These are phyloP conservation scores for Globisporangium echinulatum DNA, from an alignment of 352 stramenopile species.

Conservation along the genomic window DNA sequence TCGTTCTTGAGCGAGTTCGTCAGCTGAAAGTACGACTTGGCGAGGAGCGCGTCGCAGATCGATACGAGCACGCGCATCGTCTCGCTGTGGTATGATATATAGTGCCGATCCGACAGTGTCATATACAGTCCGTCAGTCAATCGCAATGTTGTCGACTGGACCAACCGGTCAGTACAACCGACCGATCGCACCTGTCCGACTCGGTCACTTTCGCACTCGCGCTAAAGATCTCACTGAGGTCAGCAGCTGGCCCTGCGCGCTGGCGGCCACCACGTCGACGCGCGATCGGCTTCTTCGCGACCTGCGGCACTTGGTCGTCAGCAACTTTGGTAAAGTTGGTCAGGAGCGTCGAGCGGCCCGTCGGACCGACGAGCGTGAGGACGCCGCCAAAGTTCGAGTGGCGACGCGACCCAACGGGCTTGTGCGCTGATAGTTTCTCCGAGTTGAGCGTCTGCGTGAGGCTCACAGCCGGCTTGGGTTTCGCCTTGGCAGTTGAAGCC, in stretches of 20 bases:
- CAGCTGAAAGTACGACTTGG: conserved; percentile 80
- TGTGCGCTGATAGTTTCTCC: conserved; percentile 48
- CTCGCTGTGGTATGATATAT: conserved; percentile 14
- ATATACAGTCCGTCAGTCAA: conserved; percentile 1
- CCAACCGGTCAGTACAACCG: neutral
- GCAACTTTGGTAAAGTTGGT: conserved; percentile 70
- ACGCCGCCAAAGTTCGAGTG: conserved; percentile 88
- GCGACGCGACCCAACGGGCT: conserved; percentile 26
- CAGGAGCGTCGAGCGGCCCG: conserved; percentile 53
- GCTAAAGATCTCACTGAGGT: conserved; percentile 76
- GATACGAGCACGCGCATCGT: conserved; percentile 65
- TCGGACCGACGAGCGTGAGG: conserved; percentile 69
- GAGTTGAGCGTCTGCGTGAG: conserved; percentile 40
- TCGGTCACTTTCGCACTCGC: conserved; percentile 56
- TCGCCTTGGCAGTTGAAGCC: neutral
- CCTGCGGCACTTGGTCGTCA: conserved; percentile 66
- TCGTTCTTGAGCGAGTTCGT: conserved; percentile 85
- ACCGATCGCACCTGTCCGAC: conserved; percentile 38
- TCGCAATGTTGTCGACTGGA: neutral
- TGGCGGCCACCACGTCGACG: conserved; percentile 38
- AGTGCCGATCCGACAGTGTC: conserved; percentile 1
- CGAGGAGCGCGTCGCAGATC: conserved; percentile 67
- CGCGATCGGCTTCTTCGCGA: conserved; percentile 52
- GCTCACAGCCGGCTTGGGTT: conserved; percentile 9
- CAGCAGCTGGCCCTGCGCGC: conserved; percentile 35